These are phyloP conservation scores for Coemansia sp. DNA, from an alignment of 192 early-diverging fungal genomes.

Conservation along the genomic window DNA sequence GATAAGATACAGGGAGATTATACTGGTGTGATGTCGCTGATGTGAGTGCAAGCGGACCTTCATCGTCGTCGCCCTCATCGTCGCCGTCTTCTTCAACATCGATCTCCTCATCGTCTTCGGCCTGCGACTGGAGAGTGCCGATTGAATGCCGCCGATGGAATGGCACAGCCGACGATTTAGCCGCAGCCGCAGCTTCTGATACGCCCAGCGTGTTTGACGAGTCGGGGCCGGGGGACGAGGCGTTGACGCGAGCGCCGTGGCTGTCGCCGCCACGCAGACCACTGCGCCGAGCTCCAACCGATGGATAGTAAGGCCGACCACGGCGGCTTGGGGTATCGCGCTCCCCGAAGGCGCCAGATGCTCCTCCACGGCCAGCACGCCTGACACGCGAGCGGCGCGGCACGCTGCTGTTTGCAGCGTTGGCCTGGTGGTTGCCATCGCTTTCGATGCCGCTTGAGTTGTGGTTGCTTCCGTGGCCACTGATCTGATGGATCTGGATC, in stretches of 20 bases:
- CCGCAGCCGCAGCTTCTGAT: slow-evolving; percentile 1
- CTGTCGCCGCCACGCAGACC: slow-evolving; percentile 26
- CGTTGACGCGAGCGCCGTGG: slow-evolving; percentile 15
- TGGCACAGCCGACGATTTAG: background rate
- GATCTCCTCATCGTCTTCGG: slow-evolving; percentile 28
- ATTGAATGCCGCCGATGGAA: slow-evolving; percentile 53
- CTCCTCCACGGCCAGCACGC: slow-evolving; percentile 18
- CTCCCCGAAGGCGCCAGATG: background rate
- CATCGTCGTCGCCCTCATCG: slow-evolving; percentile 4
- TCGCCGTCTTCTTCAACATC: slow-evolving; percentile 32
- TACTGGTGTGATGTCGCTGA: background rate
- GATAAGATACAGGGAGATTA: background rate
- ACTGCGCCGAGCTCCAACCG: slow-evolving; percentile 22
- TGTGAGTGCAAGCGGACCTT: background rate
- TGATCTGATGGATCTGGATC: slow-evolving; percentile 46
- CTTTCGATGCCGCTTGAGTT: slow-evolving; percentile 46
- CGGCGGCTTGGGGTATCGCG: background rate
- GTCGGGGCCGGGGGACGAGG: slow-evolving; percentile 21
- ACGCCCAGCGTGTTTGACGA: background rate
- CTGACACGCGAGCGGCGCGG: slow-evolving; percentile 26
- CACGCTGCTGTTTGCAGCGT: slow-evolving; percentile 10
- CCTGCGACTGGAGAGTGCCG: slow-evolving; percentile 34
- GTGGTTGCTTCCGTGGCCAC: slow-evolving; percentile 16
- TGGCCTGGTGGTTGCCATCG: slow-evolving; percentile 32
- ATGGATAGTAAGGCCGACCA: slow-evolving; percentile 8